Evolutionary conservation across 345 rosid genomes (phyloP).

Genomic region (Cardamine resedifolia): DNA sequence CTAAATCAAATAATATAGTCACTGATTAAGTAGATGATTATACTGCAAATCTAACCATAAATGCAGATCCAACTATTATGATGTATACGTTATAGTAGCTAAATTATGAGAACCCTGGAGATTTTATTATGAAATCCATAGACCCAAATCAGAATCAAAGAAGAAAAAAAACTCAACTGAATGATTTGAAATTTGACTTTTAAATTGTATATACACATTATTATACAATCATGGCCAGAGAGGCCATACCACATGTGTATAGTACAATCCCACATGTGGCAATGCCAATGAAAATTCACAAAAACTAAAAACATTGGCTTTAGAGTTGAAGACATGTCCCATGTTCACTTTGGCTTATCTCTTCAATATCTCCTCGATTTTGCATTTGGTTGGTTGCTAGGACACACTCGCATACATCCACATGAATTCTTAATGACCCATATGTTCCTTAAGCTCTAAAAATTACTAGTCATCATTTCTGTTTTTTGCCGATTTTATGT

Average conservation of each 20-base stretch:
- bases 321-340: conserved; percentile 35
- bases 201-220: conserved; percentile 5
- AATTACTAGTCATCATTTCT: neutral
- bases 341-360: conserved; percentile 42
- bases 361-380: conserved; percentile 32
- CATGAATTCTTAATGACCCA: conserved; percentile 40
- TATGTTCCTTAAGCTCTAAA: conserved; percentile 31
- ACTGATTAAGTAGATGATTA: conserved; percentile 14
- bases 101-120: conserved; percentile 28
- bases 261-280: conserved; percentile 40
- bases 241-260: conserved; percentile 40
- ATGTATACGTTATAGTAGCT: conserved; percentile 8
- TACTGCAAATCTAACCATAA: conserved; percentile 24
- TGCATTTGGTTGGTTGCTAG: conserved; percentile 41
- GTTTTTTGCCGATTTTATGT: neutral
- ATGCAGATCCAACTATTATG: conserved; percentile 33
- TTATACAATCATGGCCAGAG: conserved; percentile 40
- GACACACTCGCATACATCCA: conserved; percentile 33
- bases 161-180: neutral
- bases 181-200: neutral
- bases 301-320: conserved; percentile 29
- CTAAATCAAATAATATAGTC: neutral
- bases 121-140: conserved; percentile 23
- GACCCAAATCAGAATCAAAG: conserved; percentile 20
- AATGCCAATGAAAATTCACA: conserved; percentile 18